phyloP scores from a whole-genome alignment of 116 monocot species.

The Cymodocea nodosa region DNA sequence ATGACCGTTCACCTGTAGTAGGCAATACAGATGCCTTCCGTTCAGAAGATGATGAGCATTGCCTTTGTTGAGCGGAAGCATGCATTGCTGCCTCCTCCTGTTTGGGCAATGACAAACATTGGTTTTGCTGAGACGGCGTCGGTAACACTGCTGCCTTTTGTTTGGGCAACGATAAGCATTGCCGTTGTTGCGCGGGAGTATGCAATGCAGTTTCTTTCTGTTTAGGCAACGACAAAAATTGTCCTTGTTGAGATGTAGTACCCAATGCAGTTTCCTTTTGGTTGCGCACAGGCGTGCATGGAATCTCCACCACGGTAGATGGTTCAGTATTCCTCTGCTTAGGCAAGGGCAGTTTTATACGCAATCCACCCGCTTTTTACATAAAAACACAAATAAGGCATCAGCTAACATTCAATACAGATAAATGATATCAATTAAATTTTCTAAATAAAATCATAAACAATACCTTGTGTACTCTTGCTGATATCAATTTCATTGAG shows the following conservation, averaged over 20 bases:
- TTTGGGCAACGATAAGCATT: no score
- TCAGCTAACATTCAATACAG: background rate
- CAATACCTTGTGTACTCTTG: constrained; percentile 18
- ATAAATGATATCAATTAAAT: background rate
- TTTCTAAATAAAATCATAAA: background rate
- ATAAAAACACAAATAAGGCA: background rate
- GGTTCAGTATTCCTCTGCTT: constrained; percentile 1
- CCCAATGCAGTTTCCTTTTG: constrained; percentile 1
- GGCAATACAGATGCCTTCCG: no score
- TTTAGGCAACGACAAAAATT: constrained; percentile 16
- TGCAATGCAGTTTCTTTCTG: constrained; percentile 6
- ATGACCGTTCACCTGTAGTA: background rate
- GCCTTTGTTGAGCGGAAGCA: no score
- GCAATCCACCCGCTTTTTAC: constrained; percentile 24
- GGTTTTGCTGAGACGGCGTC: no score
- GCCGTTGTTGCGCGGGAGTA: background rate
- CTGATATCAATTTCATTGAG: background rate
- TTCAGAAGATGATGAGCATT: no score
- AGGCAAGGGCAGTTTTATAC: constrained; percentile 24
- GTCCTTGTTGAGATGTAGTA: background rate
- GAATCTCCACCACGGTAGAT: background rate
- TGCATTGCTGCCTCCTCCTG: no score
- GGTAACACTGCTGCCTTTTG: no score
- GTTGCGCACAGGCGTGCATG: constrained; percentile 1
- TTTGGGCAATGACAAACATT: no score